Conservation (phyloP, 768 basidiomycete species). For the Gelatoporia subvermispora region DNA sequence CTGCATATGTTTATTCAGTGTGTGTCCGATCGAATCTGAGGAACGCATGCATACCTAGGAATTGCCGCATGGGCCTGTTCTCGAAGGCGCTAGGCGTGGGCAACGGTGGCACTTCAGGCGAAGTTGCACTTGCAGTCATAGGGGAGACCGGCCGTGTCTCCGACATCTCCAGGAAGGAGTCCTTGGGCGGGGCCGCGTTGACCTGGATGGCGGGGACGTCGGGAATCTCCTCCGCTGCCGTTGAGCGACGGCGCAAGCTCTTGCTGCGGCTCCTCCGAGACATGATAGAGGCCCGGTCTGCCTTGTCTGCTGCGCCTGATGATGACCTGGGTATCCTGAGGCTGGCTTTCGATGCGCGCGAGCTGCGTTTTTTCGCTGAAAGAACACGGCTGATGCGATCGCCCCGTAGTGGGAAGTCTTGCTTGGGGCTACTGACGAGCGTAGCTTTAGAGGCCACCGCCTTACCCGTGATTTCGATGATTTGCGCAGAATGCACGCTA, state of each 20-base stretch:
- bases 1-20: not conserved
- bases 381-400: conserved; percentile 43
- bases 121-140: not conserved
- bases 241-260: conserved; percentile 16
- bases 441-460: conserved; percentile 34
- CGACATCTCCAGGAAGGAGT: conserved; percentile 22
- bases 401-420: conserved; percentile 5
- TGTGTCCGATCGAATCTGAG: not conserved
- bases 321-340: conserved; percentile 49
- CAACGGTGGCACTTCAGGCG: conserved; percentile 4
- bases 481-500: conserved; percentile 27
- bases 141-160: conserved; percentile 20
- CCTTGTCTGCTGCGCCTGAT: conserved; percentile 4
- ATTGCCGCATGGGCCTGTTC: not conserved
- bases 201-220: conserved; percentile 16
- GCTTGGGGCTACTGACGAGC: conserved; percentile 15
- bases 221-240: conserved; percentile 8
- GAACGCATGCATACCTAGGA: conserved; percentile 5
- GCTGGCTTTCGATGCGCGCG: conserved; percentile 60
- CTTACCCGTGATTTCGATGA: conserved; percentile 33
- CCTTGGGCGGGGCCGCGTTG: conserved; percentile 8
- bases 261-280: conserved; percentile 16
- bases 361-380: conserved; percentile 63
- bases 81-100: conserved; percentile 1
- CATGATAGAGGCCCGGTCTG: conserved; percentile 11